Evolutionary conservation across 2,329 filamentous ascomycete species (phyloP), one percentile per base, ranked within the genome.

Genomic region (Rhytidhysteron rufulum): DNA sequence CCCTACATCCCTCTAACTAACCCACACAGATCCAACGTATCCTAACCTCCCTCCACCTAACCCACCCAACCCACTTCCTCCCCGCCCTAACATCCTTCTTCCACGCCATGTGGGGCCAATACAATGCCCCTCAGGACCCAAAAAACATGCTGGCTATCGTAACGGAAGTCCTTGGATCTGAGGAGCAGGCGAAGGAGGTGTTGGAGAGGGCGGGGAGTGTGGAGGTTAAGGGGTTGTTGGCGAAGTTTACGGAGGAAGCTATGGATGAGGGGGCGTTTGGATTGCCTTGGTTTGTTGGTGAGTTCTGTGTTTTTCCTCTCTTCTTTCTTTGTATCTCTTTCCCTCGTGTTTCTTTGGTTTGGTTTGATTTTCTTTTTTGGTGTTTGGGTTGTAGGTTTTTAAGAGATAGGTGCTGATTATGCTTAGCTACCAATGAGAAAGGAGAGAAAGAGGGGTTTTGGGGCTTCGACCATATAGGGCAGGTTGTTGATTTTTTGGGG

Each of bases 391-490:
- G 21, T 10, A 16, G 8, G 10, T 13, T 40, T 30, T 2, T 9
- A 19, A 8, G n/a, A 21, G 13, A n/a, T 15, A 2, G n/a, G 20
- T 15, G 34, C 40, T 51, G 35, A 53, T 33, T 25, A 25, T 36
- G 7, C 21, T 3, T 67, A 58, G 79, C 76, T 39, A 77, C 71
- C 35, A 78, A 81, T 56, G 37, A 57, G 5, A 62, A 74, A 37
- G 78, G 78, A 0, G 60, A 74, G 51, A 77, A 57, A 27, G 76
- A 81, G 47, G 60, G 61, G 1, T 82, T 76, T 50, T 83, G 77
- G 74, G 79, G 79, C 0, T 71, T 82, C 11, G 79, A 82, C 63
- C 77, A 80, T 58, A 48, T 83, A 31, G 78, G 73, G 2, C 71
- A 75, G 51, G 63, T 82, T 3, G 65, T 67, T 30, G 69, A 75